These are phyloP conservation scores for Phylloporus sp. DNA, from an alignment of 768 basidiomycete genomes.

Conservation along the genomic window DNA sequence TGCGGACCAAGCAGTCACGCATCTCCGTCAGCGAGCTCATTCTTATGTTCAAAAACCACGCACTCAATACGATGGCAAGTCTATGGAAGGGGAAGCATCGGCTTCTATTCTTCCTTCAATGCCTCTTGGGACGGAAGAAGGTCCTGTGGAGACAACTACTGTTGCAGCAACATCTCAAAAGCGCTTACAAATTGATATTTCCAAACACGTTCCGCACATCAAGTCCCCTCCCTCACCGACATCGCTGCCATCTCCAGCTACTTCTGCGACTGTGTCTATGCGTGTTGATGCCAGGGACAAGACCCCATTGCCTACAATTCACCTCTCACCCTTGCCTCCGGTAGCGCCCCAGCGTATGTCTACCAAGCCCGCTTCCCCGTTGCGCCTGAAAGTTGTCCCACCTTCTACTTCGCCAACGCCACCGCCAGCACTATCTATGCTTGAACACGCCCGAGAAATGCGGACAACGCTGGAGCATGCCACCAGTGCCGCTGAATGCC, in stretches of 20 bases:
- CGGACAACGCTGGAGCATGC: constrained; percentile 64
- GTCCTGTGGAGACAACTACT: neutral
- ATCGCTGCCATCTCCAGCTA: constrained; percentile 1
- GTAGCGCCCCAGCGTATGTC: constrained; percentile 9
- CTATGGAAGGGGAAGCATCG: constrained; percentile 8
- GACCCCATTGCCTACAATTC: neutral
- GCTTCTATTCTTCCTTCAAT: constrained; percentile 5
- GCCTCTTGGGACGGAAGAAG: constrained; percentile 5
- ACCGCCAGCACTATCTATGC: constrained; percentile 27
- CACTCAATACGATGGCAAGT: constrained; percentile 17
- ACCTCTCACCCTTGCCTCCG: constrained; percentile 2
- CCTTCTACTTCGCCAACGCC: constrained; percentile 16
- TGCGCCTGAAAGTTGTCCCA: constrained; percentile 6
- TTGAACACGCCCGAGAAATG: constrained; percentile 59
- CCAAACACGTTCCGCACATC: constrained; percentile 2
- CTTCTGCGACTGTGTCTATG: constrained; percentile 1
- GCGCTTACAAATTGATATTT: constrained; percentile 3
- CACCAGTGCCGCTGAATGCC: constrained; percentile 77
- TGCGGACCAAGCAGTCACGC: constrained; percentile 12
- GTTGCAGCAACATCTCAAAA: constrained; percentile 5
- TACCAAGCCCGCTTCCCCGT: constrained; percentile 10
- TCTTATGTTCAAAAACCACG: constrained; percentile 22
- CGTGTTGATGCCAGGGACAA: constrained; percentile 1
- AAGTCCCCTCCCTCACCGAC: constrained; percentile 4
- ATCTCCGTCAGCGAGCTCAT: constrained; percentile 27